A percentile compares a stretch with the other conserved stretches of the same genome.
Conservation (phyloP, 257 asterid genomes). For the Solanum etuberosum region DNA sequence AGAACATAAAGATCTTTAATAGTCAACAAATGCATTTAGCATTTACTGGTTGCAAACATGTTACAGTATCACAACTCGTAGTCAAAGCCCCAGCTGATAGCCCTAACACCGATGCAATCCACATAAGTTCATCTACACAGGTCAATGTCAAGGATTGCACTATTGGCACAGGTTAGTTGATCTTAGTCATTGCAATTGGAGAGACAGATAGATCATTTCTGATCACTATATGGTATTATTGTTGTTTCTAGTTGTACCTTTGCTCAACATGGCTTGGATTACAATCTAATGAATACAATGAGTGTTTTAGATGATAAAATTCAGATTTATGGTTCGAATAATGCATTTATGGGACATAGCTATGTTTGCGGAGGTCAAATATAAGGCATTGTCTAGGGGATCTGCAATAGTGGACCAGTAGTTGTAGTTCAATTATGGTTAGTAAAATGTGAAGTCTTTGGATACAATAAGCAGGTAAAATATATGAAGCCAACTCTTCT, state of each 20-base stretch:
- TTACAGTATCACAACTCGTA: conserved; percentile 32
- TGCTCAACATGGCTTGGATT: not conserved
- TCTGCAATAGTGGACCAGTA: not conserved
- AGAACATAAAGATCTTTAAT: conserved; percentile 29
- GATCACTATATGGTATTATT: not conserved
- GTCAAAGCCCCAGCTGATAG: conserved; percentile 60
- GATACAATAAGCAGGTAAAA: not conserved
- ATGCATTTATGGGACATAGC: not conserved
- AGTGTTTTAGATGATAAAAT: not conserved
- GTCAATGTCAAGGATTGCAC: conserved; percentile 36
- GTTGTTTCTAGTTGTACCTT: not conserved
- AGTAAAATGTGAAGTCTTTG: not conserved
- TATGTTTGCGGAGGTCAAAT: not conserved
- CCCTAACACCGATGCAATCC: conserved; percentile 93
- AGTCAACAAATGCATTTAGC: conserved; percentile 76
- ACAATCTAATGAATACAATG: not conserved
- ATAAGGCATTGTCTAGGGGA: not conserved
- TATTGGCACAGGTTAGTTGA: conserved; percentile 51
- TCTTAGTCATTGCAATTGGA: not conserved
- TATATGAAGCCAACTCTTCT: not conserved
- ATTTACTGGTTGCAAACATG: conserved; percentile 33
- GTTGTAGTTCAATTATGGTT: not conserved
- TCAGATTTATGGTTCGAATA: not conserved
- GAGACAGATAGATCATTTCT: not conserved
- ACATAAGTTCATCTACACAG: conserved; percentile 52